These are phyloP conservation scores for Schwanniomyces vanrijiae DNA, from an alignment of 805 yeast genomes.

Conservation along the genomic window DNA sequence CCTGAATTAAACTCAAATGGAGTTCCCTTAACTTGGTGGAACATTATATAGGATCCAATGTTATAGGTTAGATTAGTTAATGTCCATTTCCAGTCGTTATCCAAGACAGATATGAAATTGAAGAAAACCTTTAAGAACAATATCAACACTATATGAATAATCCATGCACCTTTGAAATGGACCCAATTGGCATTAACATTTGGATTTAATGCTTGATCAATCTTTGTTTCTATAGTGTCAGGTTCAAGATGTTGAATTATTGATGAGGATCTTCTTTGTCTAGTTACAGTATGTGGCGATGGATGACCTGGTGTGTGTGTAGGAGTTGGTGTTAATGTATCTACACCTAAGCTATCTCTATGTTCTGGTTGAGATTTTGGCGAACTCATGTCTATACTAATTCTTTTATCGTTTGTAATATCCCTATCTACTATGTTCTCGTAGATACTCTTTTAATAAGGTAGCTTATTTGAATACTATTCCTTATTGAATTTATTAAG, in stretches of 20 bases:
- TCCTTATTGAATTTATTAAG: not conserved
- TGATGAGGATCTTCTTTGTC: slow-evolving; percentile 77
- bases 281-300: slow-evolving; percentile 18
- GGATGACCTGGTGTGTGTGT: slow-evolving; percentile 28
- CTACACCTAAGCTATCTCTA: slow-evolving; percentile 2
- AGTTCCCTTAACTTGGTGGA: slow-evolving; percentile 92
- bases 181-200: slow-evolving; percentile 97
- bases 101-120: slow-evolving; percentile 77
- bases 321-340: slow-evolving; percentile 23
- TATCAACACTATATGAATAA: slow-evolving; percentile 83
- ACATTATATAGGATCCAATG: slow-evolving; percentile 92
- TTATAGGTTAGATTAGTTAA: slow-evolving; percentile 88
- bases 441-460: not conserved
- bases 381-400: not conserved
- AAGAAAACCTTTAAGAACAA: slow-evolving; percentile 70
- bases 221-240: slow-evolving; percentile 86
- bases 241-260: slow-evolving; percentile 90
- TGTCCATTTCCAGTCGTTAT: slow-evolving; percentile 89
- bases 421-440: not conserved
- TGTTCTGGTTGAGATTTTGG: slow-evolving; percentile 4
- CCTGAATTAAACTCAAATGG: slow-evolving; percentile 97
- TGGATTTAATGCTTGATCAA: slow-evolving; percentile 85
- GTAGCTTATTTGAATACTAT: not conserved
- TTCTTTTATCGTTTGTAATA: not conserved
- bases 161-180: slow-evolving; percentile 94